Conservation (phyloP, 345 rosid genomes). For the Ceriops decandra region DNA sequence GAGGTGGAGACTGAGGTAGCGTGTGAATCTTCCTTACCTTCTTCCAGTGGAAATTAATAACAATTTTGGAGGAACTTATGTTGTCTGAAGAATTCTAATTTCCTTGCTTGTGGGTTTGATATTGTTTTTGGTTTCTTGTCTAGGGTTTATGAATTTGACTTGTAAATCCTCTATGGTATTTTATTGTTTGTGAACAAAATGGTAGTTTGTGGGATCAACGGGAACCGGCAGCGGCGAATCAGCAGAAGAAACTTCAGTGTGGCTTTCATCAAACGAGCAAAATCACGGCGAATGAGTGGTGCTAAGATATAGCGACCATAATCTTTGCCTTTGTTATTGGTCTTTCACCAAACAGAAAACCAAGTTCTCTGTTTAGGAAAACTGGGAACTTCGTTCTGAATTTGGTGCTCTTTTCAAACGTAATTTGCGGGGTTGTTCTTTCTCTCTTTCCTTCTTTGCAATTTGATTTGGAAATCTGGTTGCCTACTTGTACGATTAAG, state of each 20-base stretch:
- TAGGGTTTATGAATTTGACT: conserved; percentile 10
- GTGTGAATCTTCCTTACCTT: conserved; percentile 54
- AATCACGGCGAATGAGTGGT: conserved; percentile 5
- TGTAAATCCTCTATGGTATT: neutral
- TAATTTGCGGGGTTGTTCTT: too few relatives aligned
- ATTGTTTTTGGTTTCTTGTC: neutral
- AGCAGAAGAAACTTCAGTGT: neutral
- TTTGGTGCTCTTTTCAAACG: too few relatives aligned
- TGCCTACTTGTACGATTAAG: too few relatives aligned
- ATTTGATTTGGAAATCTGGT: too few relatives aligned
- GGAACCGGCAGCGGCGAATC: neutral
- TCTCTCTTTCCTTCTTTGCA: too few relatives aligned
- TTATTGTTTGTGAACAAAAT: neutral
- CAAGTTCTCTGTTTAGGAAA: neutral
- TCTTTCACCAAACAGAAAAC: neutral
- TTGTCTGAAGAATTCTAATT: conserved; percentile 11
- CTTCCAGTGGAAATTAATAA: conserved; percentile 18
- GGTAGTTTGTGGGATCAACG: neutral
- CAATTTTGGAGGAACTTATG: neutral
- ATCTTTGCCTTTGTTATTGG: too few relatives aligned
- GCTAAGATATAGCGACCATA: neutral
- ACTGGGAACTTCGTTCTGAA: neutral
- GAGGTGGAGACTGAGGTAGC: conserved; percentile 57
- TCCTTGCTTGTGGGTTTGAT: conserved; percentile 6
- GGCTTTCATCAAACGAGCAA: conserved; percentile 13